Base-by-base conservation (phyloP, 257 asterid species). In the Jasminum sambac region DNA sequence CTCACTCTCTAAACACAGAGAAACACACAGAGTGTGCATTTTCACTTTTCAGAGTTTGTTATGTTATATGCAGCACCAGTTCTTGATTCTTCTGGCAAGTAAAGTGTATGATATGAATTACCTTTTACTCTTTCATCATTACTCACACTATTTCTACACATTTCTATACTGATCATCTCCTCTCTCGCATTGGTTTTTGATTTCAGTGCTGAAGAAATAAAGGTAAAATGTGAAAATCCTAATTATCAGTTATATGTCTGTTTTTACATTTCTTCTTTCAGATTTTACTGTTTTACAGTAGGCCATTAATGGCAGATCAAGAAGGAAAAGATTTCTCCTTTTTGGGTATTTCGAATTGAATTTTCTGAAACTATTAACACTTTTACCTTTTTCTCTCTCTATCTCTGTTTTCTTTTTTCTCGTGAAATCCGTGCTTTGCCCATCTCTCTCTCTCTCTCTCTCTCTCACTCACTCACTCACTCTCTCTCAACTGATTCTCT, bases 401-500 rank as follows among this genome's bases (percentile, higher is more conserved):
- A 25, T 63, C 63, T 19, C 72, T 55, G 43, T 13, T 11, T 74
- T 63, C 44, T 37, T 46, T 13, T 62, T 61, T 44, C 17, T 62
- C 50, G 59, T 37, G 50, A 63, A 37, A 24, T 70, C 68, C 57
- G 74, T 78, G 67, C 72, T 74, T 46, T 82, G 67, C 62, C 61
- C 48, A 59, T 30, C 39, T 42, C 66, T 48, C 62, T 25, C 59
- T 52, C 68, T 65, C 4, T 30, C 46, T 41, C 46, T 41, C 46
- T 41, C 46, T 41, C 46, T 41, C 46, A 78, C 55, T 46, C 67
- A 57, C 2, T 24, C n/a, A n/a, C n/a, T n/a, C n/a, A n/a, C n/a
- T n/a, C n/a, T n/a, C 36, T 30, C 2, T 1, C 2, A 86, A 82
- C 87, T 63, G 89, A 83, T 88, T 85, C 91, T 74, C 87, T 84